A percentile compares a stretch with the other conserved stretches of the same genome.
Conservation (phyloP, 768 basidiomycete genomes). For the Psilocybe azurescens region DNA sequence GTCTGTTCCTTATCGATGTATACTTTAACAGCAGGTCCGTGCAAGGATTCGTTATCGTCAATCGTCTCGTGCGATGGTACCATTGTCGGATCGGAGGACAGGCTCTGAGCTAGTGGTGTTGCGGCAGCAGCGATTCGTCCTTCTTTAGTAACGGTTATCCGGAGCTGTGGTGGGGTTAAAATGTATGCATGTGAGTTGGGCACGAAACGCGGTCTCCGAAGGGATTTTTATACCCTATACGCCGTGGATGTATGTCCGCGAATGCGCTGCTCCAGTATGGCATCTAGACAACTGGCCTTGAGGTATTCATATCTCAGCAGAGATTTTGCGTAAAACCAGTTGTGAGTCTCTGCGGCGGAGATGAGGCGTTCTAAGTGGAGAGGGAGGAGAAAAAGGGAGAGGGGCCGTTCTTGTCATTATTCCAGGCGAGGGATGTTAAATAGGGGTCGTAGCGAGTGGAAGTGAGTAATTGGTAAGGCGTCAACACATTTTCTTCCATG, state of each 20-base stretch:
- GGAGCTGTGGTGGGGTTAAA: conserved; percentile 44
- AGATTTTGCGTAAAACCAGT: conserved; percentile 47
- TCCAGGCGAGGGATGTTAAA: conserved; percentile 57
- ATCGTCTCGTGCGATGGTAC: conserved; percentile 35
- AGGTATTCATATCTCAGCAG: conserved; percentile 46
- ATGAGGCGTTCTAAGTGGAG: conserved; percentile 67
- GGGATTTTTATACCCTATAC: conserved; percentile 35
- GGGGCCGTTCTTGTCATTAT: conserved; percentile 55
- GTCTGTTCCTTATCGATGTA: conserved; percentile 62
- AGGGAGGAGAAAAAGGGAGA: conserved; percentile 66
- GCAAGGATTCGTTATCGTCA: conserved; percentile 19
- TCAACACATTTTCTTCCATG: conserved; percentile 6
- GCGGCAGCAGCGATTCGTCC: conserved; percentile 42
- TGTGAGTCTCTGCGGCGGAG: conserved; percentile 53
- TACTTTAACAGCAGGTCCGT: conserved; percentile 40
- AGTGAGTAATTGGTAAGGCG: conserved; percentile 47
- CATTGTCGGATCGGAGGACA: conserved; percentile 45
- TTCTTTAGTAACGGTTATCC: conserved; percentile 50
- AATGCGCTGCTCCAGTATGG: conserved; percentile 36
- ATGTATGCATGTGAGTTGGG: no score
- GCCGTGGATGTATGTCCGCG: conserved; percentile 27
- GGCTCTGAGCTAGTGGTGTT: conserved; percentile 30
- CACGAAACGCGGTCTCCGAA: background rate
- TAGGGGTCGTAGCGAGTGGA: conserved; percentile 64
- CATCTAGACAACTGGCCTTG: conserved; percentile 48